Evolutionary conservation across 164 flowering plant species (phyloP).

Genomic region (Berberis thunbergii): DNA sequence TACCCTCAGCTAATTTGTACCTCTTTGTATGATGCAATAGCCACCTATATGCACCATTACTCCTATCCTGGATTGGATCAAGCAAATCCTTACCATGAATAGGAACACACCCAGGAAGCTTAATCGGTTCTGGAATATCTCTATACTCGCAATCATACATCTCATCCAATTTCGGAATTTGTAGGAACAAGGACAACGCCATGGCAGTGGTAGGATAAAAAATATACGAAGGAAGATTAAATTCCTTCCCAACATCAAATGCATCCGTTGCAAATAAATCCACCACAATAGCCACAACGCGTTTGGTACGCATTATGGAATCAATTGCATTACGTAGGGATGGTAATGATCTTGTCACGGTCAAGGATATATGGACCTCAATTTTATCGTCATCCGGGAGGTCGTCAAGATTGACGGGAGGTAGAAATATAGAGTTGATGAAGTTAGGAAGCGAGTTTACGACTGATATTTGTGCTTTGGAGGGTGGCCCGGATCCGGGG

Average conservation of each 20-base stretch:
- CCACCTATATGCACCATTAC: constrained; percentile 17
- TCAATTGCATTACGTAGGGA: constrained; percentile 19
- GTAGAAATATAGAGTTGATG: constrained; percentile 1
- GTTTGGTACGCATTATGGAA: background rate
- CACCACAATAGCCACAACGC: constrained; percentile 22
- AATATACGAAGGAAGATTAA: constrained; percentile 20
- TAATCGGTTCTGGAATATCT: constrained; percentile 19
- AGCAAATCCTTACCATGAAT: constrained; percentile 18
- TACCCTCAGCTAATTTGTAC: constrained; percentile 15
- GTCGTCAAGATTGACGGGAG: constrained; percentile 22
- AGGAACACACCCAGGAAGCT: constrained; percentile 27
- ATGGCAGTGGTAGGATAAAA: constrained; percentile 30
- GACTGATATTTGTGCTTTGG: background rate
- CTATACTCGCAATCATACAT: background rate
- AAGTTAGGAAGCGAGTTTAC: constrained; percentile 1
- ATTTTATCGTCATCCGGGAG: constrained; percentile 10
- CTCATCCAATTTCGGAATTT: constrained; percentile 26
- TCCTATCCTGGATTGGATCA: constrained; percentile 23
- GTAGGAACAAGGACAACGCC: constrained; percentile 17
- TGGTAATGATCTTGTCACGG: constrained; percentile 25
- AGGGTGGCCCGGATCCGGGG: background rate
- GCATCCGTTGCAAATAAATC: constrained; percentile 36
- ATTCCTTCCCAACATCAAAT: constrained; percentile 31
- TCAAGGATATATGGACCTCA: constrained; percentile 25
- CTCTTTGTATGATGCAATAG: constrained; percentile 13